Base-by-base conservation (phyloP, 139 green algal genomes). In the Tetraselmis striata region DNA sequence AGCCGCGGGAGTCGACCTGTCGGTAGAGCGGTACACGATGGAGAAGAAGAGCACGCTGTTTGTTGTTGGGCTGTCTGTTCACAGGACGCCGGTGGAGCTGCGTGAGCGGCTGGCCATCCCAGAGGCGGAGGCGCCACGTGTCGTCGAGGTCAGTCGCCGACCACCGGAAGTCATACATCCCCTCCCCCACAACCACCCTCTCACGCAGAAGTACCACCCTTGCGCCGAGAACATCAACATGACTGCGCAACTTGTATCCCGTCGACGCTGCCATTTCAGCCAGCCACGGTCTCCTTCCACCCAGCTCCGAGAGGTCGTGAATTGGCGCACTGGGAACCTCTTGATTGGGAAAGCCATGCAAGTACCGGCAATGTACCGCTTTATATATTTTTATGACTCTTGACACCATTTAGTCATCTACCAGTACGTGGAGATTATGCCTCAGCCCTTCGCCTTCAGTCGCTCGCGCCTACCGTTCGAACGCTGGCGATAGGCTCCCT, bases 21-120 rank as follows among this genome's bases (percentile, higher is more conserved):
- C 45, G 18, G 45, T 67, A 18, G 45, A 67, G 11, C 5, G 94
- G 29, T 98, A 98, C 88, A 90, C 94, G 18, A 86, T 89, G 76
- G 92, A 97, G 84, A 91, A 90, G 83, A 97, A 98, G 88, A 95
- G 89, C 87, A 93, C 85, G 85, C 98, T 99, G 81, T 95, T 99
- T 45, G 91, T 93, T 75, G 96, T 99, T 67, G 97, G 97, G 1
- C 90, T 99, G 1, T 98, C 95, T 45, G 93, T 99, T 22, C 95
- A 98, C 88, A 96, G 94, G 45, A 92, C 94, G 0, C 97, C 97
- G 18, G 97, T 99, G 1, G 94, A 98, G 83, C 85, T 99, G 67
- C 92, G 97, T 23, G 97, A 99, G 89, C 98, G 98, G 91, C 92
- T 99, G 1, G 95, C 97, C 1, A 93, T 99, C 1, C 95, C 97